Evolutionary conservation across 208 protist genomes (phyloP).

Genomic region (Strigomonas galati): DNA sequence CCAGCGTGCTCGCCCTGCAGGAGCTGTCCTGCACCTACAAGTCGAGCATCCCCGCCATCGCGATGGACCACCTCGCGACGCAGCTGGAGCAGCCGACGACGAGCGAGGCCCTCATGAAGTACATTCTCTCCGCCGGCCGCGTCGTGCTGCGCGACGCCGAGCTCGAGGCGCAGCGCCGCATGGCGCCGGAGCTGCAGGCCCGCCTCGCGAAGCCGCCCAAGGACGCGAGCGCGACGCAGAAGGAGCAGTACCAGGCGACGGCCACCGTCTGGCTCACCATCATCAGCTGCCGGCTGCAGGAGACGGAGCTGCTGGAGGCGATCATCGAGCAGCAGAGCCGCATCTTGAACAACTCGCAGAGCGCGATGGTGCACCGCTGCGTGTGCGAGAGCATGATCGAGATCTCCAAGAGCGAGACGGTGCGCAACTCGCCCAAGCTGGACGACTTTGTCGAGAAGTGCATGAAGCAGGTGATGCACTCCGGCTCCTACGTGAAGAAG

Average conservation of each 20-base stretch:
- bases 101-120: conserved; percentile 55
- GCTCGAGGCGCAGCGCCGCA: conserved; percentile 45
- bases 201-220: conserved; percentile 82
- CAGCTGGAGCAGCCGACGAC: conserved; percentile 62
- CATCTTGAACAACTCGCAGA: conserved; percentile 86
- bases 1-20: conserved; percentile 56
- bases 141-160: conserved; percentile 59
- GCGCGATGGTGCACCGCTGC: conserved; percentile 86
- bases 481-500: conserved; percentile 89
- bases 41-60: conserved; percentile 42
- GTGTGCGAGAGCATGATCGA: conserved; percentile 86
- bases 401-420: conserved; percentile 73
- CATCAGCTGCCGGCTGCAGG: conserved; percentile 83
- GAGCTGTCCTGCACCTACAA: conserved; percentile 57
- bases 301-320: conserved; percentile 69
- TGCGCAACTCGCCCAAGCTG: conserved; percentile 64
- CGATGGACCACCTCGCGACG: conserved; percentile 69
- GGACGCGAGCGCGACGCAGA: conserved; percentile 66
- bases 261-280: conserved; percentile 88
- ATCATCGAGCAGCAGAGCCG: conserved; percentile 89
- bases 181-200: conserved; percentile 62
- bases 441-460: conserved; percentile 90
- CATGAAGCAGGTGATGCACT: conserved; percentile 82
- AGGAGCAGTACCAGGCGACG: conserved; percentile 86
- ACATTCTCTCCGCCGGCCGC: conserved; percentile 66